Evolutionary conservation across 2,329 filamentous ascomycete species (phyloP).

Genomic region (Penicillium polonicum): DNA sequence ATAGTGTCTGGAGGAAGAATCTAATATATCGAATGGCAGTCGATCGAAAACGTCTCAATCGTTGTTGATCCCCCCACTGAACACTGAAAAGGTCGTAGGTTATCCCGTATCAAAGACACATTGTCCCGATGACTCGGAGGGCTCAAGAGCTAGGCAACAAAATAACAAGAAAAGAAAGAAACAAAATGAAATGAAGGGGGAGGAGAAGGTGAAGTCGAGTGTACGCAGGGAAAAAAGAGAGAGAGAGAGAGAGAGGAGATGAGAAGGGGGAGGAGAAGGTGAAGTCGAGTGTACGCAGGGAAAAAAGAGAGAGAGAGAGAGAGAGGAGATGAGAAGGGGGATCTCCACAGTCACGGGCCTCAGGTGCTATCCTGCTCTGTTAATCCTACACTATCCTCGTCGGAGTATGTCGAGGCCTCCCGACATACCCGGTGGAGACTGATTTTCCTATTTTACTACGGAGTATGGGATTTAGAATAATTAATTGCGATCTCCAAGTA

Average conservation of each 20-base stretch:
- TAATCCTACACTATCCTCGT: constrained; percentile 5
- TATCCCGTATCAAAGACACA: constrained; percentile 4
- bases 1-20: neutral
- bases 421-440: constrained; percentile 25
- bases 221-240: neutral
- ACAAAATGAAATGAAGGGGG: neutral
- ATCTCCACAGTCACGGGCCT: constrained; percentile 18
- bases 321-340: constrained; percentile 15
- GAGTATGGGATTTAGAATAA: neutral
- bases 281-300: neutral
- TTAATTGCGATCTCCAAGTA: neutral
- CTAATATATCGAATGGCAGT: neutral
- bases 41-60: constrained; percentile 1
- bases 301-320: constrained; percentile 9
- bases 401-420: constrained; percentile 16
- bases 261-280: constrained; percentile 9
- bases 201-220: neutral
- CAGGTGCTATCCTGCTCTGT: neutral
- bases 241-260: constrained; percentile 11
- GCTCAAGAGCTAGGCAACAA: neutral
- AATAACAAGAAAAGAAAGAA: constrained; percentile 16
- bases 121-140: neutral
- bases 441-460: constrained; percentile 14
- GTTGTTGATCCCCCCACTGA: constrained; percentile 16
- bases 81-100: constrained; percentile 2